Evolutionary conservation across 2,329 filamentous ascomycete genomes (phyloP).

Genomic region (Talaromyces piceae): DNA sequence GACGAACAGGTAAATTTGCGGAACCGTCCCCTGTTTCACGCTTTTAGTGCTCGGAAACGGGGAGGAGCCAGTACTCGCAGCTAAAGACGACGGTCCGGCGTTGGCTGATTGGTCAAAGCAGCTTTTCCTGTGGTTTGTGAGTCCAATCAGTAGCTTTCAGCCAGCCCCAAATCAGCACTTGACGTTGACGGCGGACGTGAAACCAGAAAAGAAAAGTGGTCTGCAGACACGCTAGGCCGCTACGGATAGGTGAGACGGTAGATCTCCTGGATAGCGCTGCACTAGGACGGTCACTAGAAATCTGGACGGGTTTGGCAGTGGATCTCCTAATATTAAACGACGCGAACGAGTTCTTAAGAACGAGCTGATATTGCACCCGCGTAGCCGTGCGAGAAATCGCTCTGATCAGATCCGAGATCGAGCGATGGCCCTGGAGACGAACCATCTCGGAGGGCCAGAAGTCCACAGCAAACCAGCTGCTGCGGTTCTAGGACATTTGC

Average conservation of each 20-base stretch:
- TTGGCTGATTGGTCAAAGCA: background rate
- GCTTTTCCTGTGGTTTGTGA: background rate
- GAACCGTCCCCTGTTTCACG: too few relatives aligned
- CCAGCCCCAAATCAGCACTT: background rate
- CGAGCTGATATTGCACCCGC: too few relatives aligned
- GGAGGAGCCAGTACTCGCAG: background rate
- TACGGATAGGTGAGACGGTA: background rate
- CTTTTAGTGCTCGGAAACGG: too few relatives aligned
- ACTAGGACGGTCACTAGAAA: background rate
- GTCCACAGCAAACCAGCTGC: background rate
- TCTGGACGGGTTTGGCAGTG: background rate
- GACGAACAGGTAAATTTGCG: background rate
- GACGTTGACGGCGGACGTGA: background rate
- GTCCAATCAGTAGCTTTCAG: background rate
- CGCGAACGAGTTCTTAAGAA: background rate
- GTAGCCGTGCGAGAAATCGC: background rate
- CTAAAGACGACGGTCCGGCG: background rate
- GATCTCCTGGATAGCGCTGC: background rate
- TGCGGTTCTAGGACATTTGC: background rate
- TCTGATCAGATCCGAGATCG: background rate
- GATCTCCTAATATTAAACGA: background rate
- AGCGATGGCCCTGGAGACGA: too few relatives aligned
- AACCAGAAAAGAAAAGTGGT: background rate
- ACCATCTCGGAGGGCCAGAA: too few relatives aligned
- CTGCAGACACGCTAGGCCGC: background rate